Percentiles rank a stretch among this genome's conserved stretches.
phyloP scores from a whole-genome alignment of 139 green algal genomes.

The Chlorella sp. region DNA sequence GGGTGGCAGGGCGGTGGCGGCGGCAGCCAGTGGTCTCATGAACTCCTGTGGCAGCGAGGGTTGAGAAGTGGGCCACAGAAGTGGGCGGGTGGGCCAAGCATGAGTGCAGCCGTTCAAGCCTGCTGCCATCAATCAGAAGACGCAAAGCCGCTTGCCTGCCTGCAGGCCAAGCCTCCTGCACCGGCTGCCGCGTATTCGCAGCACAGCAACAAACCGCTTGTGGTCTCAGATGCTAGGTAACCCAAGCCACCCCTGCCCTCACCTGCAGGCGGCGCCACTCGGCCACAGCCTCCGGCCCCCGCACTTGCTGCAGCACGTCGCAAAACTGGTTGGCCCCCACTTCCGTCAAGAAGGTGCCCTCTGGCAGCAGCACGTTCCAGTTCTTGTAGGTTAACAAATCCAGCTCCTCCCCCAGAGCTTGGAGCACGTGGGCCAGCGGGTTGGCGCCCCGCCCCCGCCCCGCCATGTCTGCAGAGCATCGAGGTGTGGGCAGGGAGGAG shows the following conservation, averaged over 20 bases:
- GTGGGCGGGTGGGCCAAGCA: too few species aligned
- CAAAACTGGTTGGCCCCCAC: slow-evolving; percentile 56
- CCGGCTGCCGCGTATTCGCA: too few species aligned
- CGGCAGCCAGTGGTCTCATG: slow-evolving; percentile 88
- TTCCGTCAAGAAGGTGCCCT: slow-evolving; percentile 86
- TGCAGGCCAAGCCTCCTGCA: too few species aligned
- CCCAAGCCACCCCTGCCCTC: not conserved
- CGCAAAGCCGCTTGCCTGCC: too few species aligned
- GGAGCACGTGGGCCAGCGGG: slow-evolving; percentile 84
- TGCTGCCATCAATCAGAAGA: too few species aligned
- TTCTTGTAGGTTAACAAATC: slow-evolving; percentile 90
- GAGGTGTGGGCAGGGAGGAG: not conserved
- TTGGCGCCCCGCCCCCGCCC: slow-evolving; percentile 70
- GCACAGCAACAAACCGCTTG: too few species aligned
- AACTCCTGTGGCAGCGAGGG: slow-evolving; percentile 31
- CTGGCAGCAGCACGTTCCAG: slow-evolving; percentile 96
- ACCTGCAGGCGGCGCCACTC: slow-evolving; percentile 75
- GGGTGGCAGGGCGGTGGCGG: slow-evolving; percentile 85
- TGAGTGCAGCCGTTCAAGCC: too few species aligned
- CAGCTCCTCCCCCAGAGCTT: slow-evolving; percentile 84
- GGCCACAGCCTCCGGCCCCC: slow-evolving; percentile 51
- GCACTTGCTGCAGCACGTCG: slow-evolving; percentile 64
- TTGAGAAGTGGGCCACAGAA: too few species aligned
- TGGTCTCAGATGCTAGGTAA: too few species aligned
- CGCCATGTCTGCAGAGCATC: slow-evolving; percentile 30